Evolutionary conservation across 1,284 basidiomycete genomes (phyloP).

Genomic region (Malassezia yamatoensis): DNA sequence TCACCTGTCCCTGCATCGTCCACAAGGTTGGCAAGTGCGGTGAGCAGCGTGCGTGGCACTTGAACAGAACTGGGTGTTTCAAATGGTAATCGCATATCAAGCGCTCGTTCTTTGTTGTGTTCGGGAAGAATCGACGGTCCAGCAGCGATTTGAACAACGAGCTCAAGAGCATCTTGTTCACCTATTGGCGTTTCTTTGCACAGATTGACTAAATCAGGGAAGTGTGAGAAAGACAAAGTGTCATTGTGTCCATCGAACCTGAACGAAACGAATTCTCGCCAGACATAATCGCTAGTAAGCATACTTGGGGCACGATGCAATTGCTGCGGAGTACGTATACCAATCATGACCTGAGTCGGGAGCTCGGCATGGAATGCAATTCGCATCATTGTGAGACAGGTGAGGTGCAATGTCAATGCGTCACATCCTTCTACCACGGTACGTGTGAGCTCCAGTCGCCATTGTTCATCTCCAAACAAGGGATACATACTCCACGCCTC

Average conservation of each 20-base stretch:
- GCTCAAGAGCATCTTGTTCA: slow-evolving; percentile 23
- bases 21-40: slow-evolving; percentile 27
- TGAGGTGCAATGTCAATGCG: slow-evolving; percentile 1
- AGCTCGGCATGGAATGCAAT: slow-evolving; percentile 11
- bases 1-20: slow-evolving; percentile 42
- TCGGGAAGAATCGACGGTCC: slow-evolving; percentile 23
- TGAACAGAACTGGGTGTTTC: slow-evolving; percentile 25
- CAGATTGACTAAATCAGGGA: slow-evolving; percentile 2
- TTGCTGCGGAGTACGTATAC: slow-evolving; percentile 3
- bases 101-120: background rate
- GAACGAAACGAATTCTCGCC: slow-evolving; percentile 14
- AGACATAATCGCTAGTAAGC: slow-evolving; percentile 4
- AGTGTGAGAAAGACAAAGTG: slow-evolving; percentile 1
- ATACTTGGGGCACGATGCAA: slow-evolving; percentile 1
- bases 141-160: slow-evolving; percentile 34
- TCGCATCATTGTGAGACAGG: slow-evolving; percentile 6
- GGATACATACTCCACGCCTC: slow-evolving; percentile 41
- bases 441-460: slow-evolving; percentile 37
- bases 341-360: slow-evolving; percentile 15
- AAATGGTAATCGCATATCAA: slow-evolving; percentile 20
- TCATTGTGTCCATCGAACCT: slow-evolving; percentile 8
- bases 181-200: background rate
- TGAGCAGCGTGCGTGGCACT: slow-evolving; percentile 27
- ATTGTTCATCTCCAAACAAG: slow-evolving; percentile 41
- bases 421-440: background rate